A percentile compares a stretch with the other conserved stretches of the same genome.
Conservation (phyloP, 2,329 filamentous ascomycete species). For the Fusarium odoratissimum region DNA sequence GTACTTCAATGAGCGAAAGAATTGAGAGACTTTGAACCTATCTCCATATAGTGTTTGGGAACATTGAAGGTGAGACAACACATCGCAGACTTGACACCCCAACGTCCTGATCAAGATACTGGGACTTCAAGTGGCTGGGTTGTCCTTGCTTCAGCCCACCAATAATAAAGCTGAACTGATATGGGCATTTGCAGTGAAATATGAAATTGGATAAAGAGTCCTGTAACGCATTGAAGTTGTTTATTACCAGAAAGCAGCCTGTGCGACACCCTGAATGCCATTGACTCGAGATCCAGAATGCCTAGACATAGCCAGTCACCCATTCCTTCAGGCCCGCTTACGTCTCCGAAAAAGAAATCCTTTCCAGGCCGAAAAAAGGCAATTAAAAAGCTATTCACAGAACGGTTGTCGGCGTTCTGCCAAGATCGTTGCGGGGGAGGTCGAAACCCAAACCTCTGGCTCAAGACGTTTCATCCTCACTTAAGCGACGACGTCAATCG, state of each 20-base stretch:
- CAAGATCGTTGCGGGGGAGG: not conserved
- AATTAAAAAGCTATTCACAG: not conserved
- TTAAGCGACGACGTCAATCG: not conserved
- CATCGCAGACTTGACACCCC: accelerated
- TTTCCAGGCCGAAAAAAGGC: accelerated
- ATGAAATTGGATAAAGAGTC: accelerated
- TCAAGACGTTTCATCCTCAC: not conserved
- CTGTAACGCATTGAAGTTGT: accelerated
- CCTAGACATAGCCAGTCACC: accelerated
- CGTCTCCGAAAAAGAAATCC: too few species aligned
- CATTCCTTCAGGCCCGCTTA: accelerated
- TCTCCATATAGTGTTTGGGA: too few species aligned
- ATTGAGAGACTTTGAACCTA: accelerated
- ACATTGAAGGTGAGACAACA: accelerated
- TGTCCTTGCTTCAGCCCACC: accelerated
- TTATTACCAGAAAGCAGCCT: accelerated
- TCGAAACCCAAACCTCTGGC: not conserved
- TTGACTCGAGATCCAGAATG: too few species aligned
- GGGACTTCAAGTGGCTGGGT: accelerated
- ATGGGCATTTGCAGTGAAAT: accelerated
- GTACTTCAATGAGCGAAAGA: accelerated
- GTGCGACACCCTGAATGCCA: not conserved
- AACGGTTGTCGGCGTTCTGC: not conserved
- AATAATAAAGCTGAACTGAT: not conserved
- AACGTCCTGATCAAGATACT: accelerated